Conservation (phyloP, 345 rosid genomes). For the Mallotus nudiflorus region DNA sequence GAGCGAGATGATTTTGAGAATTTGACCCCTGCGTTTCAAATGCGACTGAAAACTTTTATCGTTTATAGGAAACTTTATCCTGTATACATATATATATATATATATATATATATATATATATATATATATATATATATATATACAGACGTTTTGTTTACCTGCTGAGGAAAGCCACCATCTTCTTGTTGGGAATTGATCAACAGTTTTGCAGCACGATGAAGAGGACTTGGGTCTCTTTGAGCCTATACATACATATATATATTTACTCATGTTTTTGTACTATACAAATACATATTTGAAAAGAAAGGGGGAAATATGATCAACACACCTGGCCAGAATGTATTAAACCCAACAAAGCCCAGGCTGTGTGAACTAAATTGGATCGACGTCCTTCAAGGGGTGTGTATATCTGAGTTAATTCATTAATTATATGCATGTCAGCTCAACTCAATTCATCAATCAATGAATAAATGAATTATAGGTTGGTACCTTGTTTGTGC, state of each 20-base stretch:
- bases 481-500: slow-evolving; percentile 47
- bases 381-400: slow-evolving; percentile 52
- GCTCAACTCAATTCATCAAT: no score
- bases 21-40: no score
- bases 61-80: no score
- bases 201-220: slow-evolving; percentile 63
- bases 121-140: no score
- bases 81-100: no score
- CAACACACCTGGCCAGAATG: slow-evolving; percentile 50
- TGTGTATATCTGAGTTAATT: slow-evolving; percentile 37
- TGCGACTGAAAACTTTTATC: no score
- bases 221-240: slow-evolving; percentile 51
- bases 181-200: slow-evolving; percentile 66
- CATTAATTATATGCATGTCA: no score
- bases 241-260: background rate
- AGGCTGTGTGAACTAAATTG: slow-evolving; percentile 51
- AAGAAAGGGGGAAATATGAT: background rate
- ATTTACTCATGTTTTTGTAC: no score
- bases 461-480: no score
- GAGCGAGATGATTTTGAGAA: no score
- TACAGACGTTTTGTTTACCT: no score
- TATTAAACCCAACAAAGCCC: slow-evolving; percentile 54
- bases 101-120: no score
- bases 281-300: background rate
- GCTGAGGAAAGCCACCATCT: slow-evolving; percentile 63